Evolutionary conservation across 2,329 filamentous ascomycete genomes (phyloP).

Genomic region (Thielaviopsis euricoi): DNA sequence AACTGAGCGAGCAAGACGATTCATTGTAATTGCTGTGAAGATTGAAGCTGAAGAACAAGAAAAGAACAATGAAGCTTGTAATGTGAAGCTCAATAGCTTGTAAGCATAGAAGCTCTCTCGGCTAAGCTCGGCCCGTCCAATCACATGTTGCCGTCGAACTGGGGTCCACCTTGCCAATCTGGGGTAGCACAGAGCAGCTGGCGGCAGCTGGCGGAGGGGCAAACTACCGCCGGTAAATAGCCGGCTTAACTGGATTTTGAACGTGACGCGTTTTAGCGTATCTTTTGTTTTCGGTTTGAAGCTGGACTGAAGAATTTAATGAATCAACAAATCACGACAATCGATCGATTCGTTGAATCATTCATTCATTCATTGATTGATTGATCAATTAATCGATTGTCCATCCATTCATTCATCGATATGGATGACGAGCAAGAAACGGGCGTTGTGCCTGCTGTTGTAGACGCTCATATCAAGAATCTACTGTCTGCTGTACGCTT

Average conservation of each 20-base stretch:
- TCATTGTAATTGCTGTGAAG: no score
- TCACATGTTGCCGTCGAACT: no score
- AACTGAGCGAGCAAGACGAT: conserved; percentile 21
- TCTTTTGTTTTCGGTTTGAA: no score
- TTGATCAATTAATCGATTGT: not conserved
- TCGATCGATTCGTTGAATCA: conserved; percentile 8
- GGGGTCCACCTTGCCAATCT: no score
- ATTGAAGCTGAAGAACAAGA: conserved; percentile 15
- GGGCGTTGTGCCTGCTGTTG: conserved; percentile 72
- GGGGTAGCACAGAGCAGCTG: no score
- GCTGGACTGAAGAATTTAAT: no score
- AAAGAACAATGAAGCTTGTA: conserved; percentile 5
- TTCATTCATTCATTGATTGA: not conserved
- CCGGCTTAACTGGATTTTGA: conserved; percentile 9
- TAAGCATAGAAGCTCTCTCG: conserved; percentile 17
- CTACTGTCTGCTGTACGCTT: conserved; percentile 73
- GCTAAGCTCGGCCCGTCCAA: conserved; percentile 28
- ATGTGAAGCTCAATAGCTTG: no score
- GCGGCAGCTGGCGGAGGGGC: no score
- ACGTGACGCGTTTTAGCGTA: conserved; percentile 12
- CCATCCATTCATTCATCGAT: not conserved
- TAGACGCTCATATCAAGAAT: conserved; percentile 84
- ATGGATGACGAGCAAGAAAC: conserved; percentile 15
- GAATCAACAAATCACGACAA: no score
- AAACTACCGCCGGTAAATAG: not conserved